Evolutionary conservation across 2,329 filamentous ascomycete genomes (phyloP), one percentile per base, ranked within the genome.

Genomic region (Talaromyces sp.): DNA sequence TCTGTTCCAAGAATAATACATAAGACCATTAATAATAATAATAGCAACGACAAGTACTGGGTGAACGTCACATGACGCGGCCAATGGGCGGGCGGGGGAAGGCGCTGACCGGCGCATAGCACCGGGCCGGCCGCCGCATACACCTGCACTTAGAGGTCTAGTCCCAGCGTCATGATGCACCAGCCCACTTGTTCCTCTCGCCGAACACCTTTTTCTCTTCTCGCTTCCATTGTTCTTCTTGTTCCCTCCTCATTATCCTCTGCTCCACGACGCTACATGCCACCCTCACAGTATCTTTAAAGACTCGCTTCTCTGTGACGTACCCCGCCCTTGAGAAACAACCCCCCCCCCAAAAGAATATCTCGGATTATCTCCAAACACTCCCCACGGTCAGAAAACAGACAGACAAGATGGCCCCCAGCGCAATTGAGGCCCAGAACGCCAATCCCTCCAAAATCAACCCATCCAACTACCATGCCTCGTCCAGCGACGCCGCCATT

Each of bases 401-500:
- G 42, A 27, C 16, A 33, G 23, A 36, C 28, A 63, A 18, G 62
- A 69, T 69, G 65, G 58, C 66, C 63, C 66, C 67, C 59, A 70
- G 67, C 60, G 69, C 68, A 57, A 65, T 65, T 42, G 63, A 59
- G 57, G 69, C 47, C 62, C 70, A 71, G 64, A 65, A 68, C 59
- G 59, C 66, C 63, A 77, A 81, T 67, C 75, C 78, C 64, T 77
- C 78, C 65, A 76, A 75, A 57, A 68, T 72, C 60, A 36, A 51
- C 51, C 30, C 34, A 30, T 76, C 82, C 40, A 77, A 73, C 63
- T 87, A 86, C 81, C 95, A 97, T 79, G 85, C 92, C 60, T 76
- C 90, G 23, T 92, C 94, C 30, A 93, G 92, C 51, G 81, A 87
- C 62, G 82, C 85, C 69, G 94, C 95, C 69, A 96, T 97, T 75